These are phyloP conservation scores for Arthrinium puccinioides DNA, from an alignment of 2,329 filamentous ascomycete species.

Conservation along the genomic window DNA sequence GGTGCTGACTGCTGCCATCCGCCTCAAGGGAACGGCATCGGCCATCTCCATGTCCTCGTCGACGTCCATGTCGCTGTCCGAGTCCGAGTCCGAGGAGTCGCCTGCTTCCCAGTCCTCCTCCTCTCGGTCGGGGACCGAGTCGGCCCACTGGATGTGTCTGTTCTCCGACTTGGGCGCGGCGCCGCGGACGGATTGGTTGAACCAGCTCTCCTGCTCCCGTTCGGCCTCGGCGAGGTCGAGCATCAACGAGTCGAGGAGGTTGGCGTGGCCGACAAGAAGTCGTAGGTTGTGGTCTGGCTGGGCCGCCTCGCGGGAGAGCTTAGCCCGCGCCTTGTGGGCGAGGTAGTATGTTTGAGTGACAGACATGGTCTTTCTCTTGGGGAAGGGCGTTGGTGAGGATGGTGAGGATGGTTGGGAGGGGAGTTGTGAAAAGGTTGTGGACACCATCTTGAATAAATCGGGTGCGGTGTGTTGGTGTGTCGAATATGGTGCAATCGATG, in stretches of 20 bases:
- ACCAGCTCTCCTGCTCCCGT: conserved; percentile 93
- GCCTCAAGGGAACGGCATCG: conserved; percentile 37
- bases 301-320: conserved; percentile 89
- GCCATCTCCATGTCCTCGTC: conserved; percentile 50
- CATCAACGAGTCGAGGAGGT: conserved; percentile 95
- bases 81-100: conserved; percentile 42
- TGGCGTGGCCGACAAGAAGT: conserved; percentile 93
- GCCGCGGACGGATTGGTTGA: conserved; percentile 87
- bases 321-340: conserved; percentile 90
- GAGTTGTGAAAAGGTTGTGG: conserved; percentile 12
- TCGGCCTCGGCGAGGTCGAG: conserved; percentile 85
- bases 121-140: conserved; percentile 65
- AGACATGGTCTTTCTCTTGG: conserved; percentile 80
- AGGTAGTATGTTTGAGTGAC: conserved; percentile 98
- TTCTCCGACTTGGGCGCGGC: conserved; percentile 47
- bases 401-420: conserved; percentile 3
- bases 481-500: conserved; percentile 21
- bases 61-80: conserved; percentile 42
- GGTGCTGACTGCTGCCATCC: conserved; percentile 31
- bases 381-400: conserved; percentile 28
- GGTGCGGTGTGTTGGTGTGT: conserved; percentile 11
- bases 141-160: conserved; percentile 81
- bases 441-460: conserved; percentile 26
- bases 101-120: conserved; percentile 66
- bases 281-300: conserved; percentile 90